Evolutionary conservation across 75 land plant species (phyloP).

Genomic region (Azolla pinnata): DNA sequence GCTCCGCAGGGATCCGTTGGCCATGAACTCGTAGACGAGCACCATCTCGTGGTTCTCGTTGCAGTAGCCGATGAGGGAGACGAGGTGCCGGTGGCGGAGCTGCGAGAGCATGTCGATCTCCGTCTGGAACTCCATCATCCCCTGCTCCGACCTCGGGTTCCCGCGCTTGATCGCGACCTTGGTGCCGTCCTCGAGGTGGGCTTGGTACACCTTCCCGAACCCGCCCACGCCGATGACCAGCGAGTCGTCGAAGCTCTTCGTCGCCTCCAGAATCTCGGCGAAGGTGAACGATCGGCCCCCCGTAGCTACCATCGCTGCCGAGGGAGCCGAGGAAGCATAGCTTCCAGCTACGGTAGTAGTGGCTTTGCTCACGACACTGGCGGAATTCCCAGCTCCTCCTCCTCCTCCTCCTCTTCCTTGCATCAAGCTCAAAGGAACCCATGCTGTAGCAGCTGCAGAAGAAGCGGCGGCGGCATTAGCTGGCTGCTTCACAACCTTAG

Average conservation of each 20-base stretch:
- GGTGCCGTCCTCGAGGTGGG: slow-evolving; percentile 54
- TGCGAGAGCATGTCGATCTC: slow-evolving; percentile 61
- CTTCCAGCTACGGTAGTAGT: slow-evolving; percentile 23
- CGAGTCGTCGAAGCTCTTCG: slow-evolving; percentile 56
- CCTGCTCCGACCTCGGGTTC: slow-evolving; percentile 48
- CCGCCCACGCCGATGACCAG: slow-evolving; percentile 78
- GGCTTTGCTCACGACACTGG: slow-evolving; percentile 5
- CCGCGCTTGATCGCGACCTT: slow-evolving; percentile 73
- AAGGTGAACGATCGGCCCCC: slow-evolving; percentile 52
- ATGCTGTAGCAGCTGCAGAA: slow-evolving; percentile 13
- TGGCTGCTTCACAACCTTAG: slow-evolving; percentile 9
- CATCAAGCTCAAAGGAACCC: slow-evolving; percentile 12
- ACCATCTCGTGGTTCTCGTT: slow-evolving; percentile 48
- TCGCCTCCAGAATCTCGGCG: slow-evolving; percentile 57
- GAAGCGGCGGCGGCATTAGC: slow-evolving; percentile 8
- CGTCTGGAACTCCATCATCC: slow-evolving; percentile 52
- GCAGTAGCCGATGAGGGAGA: slow-evolving; percentile 29
- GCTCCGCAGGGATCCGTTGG: slow-evolving; percentile 52
- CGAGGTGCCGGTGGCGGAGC: slow-evolving; percentile 63
- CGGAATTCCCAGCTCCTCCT: slow-evolving; percentile 14
- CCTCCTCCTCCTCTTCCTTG: too few relatives aligned
- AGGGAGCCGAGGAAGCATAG: slow-evolving; percentile 20
- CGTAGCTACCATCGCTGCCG: slow-evolving; percentile 37
- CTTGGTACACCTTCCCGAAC: slow-evolving; percentile 75
- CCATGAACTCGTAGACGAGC: slow-evolving; percentile 64